Evolutionary conservation across 495 filamentous ascomycete genomes (phyloP).

Genomic region (Stereocaulon alpinum): DNA sequence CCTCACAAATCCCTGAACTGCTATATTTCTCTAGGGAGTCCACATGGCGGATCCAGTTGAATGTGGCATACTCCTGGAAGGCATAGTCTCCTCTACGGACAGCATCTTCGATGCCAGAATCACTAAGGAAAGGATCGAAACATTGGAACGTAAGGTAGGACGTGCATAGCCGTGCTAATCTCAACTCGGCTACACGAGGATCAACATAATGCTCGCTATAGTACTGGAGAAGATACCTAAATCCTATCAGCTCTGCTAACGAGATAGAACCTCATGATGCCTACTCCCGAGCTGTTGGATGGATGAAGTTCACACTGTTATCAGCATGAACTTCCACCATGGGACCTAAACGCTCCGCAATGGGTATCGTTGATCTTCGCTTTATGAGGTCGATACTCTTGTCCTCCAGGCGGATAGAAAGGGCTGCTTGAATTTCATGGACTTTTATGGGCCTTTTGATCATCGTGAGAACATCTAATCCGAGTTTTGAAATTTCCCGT

Average conservation of each 20-base stretch:
- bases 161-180: slow-evolving; percentile 18
- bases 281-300: slow-evolving; percentile 23
- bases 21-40: not conserved
- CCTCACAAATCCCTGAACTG: not conserved
- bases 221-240: slow-evolving; percentile 18
- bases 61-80: slow-evolving; percentile 16
- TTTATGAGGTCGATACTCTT: slow-evolving; percentile 12
- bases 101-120: not conserved
- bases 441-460: slow-evolving; percentile 16
- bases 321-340: slow-evolving; percentile 22
- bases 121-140: slow-evolving; percentile 5
- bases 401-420: slow-evolving; percentile 19
- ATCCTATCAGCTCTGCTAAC: not conserved
- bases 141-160: slow-evolving; percentile 22
- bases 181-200: slow-evolving; percentile 10
- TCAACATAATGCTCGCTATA: slow-evolving; percentile 20
- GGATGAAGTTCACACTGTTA: slow-evolving; percentile 18
- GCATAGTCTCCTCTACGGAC: slow-evolving; percentile 9
- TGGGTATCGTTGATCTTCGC: slow-evolving; percentile 7
- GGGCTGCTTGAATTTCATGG: slow-evolving; percentile 22
- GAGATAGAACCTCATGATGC: not conserved
- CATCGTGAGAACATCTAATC: slow-evolving; percentile 3
- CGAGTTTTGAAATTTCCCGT: slow-evolving; percentile 15
- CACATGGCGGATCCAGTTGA: slow-evolving; percentile 14
- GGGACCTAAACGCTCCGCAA: slow-evolving; percentile 21